Conservation (phyloP, 495 filamentous ascomycete species). For the Parachaetomium inaequale region DNA sequence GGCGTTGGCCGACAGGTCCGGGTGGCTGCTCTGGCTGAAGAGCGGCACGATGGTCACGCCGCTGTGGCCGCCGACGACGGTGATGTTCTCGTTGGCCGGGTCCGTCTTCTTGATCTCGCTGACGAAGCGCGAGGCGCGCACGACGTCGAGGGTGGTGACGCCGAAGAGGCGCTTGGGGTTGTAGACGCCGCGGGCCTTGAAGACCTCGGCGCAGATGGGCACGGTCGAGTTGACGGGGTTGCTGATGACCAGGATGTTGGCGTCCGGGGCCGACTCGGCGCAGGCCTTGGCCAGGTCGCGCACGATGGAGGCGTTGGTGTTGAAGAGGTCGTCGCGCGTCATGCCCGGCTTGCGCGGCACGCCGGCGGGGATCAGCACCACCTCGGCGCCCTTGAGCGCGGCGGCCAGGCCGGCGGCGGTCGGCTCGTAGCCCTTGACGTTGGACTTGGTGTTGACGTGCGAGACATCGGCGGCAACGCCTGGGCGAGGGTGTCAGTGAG, state of each 20-base stretch:
- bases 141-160: slow-evolving; percentile 98
- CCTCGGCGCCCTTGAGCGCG: slow-evolving; percentile 78
- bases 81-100: slow-evolving; percentile 87
- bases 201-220: slow-evolving; percentile 93
- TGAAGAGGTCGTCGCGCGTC: slow-evolving; percentile 99
- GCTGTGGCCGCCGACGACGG: slow-evolving; percentile 94
- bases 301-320: slow-evolving; percentile 99
- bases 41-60: slow-evolving; percentile 98
- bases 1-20: slow-evolving; percentile 69
- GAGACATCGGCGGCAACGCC: slow-evolving; percentile 97
- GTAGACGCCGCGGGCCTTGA: slow-evolving; percentile 90
- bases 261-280: slow-evolving; percentile 83
- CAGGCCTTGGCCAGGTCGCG: slow-evolving; percentile 96
- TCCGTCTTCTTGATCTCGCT: slow-evolving; percentile 85
- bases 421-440: slow-evolving; percentile 81
- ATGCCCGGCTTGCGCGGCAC: slow-evolving; percentile 99
- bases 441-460: slow-evolving; percentile 99
- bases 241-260: slow-evolving; percentile 94
- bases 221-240: slow-evolving; percentile 99
- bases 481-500: slow-evolving; percentile 31
- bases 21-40: slow-evolving; percentile 87
- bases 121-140: slow-evolving; percentile 96
- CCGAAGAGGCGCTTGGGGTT: slow-evolving; percentile 98
- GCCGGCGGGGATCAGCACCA: slow-evolving; percentile 96
- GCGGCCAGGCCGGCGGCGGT: slow-evolving; percentile 68